Evolutionary conservation across 2,329 filamentous ascomycete genomes (phyloP), one percentile per base, ranked within the genome.

Genomic region (Fonsecaea erecta): DNA sequence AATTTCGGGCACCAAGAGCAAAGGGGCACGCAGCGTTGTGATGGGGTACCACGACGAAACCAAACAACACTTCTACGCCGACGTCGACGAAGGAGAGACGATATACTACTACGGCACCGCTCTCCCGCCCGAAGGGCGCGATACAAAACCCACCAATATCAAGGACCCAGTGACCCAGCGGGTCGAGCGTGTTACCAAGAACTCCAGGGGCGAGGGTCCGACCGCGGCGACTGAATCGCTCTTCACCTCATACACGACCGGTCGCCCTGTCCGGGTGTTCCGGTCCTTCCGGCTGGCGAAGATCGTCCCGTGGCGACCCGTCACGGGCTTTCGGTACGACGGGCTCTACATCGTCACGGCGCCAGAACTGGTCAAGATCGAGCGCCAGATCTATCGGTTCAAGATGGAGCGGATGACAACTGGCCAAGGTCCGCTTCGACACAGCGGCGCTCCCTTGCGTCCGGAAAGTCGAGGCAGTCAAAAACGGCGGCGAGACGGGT

Each of bases 21-120:
- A 75, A 1, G 86, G 86, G 0, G 83, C 85, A 0, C 84, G 78
- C 54, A 86, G 83, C 0, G 81, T 88, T 37, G 80, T 89, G 0
- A 75, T 88, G 7, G 82, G 83, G 0, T 56, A 40, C 9, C 62
- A 65, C 26, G 53, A 66, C 30, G 40, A 51, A 24, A n/a, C 7
- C 4, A 63, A 53, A 3, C 76, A 78, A 0, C 77, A 78, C 1
- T 73, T 66, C 0, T 85, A 86, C 69, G 73, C 77, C 0, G 82
- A 87, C 65, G 71, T 74, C 6, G 85, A 88, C 71, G 55, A 80
- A 14, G 83, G 84, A 0, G 75, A 85, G 18, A 70, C 70, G 0
- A 78, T 87, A 5, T 74, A 77, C 51, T 86, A 87, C 73, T 82
- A 79, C 62, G 84, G 85, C 9, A 87, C 85, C 59, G 70, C 67